phyloP scores from a whole-genome alignment of 208 protist genomes.

The Novymonas esmeraldas region DNA sequence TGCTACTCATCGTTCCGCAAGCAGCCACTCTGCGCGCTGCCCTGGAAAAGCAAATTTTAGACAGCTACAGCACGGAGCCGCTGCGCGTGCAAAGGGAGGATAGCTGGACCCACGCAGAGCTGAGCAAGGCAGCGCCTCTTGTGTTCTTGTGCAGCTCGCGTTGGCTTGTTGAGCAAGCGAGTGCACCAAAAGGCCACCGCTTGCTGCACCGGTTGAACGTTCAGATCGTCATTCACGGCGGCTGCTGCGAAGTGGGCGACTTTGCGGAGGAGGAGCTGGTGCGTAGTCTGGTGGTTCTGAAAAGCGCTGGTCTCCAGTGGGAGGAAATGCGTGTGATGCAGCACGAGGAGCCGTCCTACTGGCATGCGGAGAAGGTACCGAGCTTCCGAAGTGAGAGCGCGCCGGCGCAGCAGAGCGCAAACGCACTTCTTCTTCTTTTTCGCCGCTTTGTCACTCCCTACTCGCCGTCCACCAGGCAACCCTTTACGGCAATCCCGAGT shows the following conservation, averaged over 20 bases:
- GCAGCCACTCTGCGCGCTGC: constrained; percentile 22
- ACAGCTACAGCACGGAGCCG: constrained; percentile 66
- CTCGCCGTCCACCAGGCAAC: constrained; percentile 45
- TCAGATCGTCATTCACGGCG: constrained; percentile 44
- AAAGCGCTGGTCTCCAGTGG: constrained; percentile 9
- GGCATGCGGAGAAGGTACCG: constrained; percentile 5
- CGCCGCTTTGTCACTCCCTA: constrained; percentile 59
- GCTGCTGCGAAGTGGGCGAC: constrained; percentile 43
- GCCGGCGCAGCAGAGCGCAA: constrained; percentile 15
- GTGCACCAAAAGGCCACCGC: constrained; percentile 15
- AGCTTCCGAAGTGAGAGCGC: background rate
- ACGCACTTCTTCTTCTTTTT: constrained; percentile 68
- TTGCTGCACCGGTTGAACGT: constrained; percentile 35
- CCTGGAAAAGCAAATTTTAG: constrained; percentile 39
- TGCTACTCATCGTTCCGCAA: constrained; percentile 51
- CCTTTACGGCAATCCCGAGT: constrained; percentile 41
- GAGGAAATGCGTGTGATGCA: constrained; percentile 27
- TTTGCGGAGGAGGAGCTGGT: constrained; percentile 49
- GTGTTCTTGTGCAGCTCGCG: constrained; percentile 52
- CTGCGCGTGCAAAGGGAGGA: constrained; percentile 38
- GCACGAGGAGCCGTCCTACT: constrained; percentile 8
- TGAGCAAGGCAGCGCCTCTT: constrained; percentile 36
- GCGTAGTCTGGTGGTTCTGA: constrained; percentile 19
- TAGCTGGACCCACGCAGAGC: constrained; percentile 14
- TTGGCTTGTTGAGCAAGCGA: constrained; percentile 42